A percentile compares a stretch with the other conserved stretches of the same genome.
These are phyloP conservation scores for Nemania sp. DNA, from an alignment of 2,329 filamentous ascomycete species.

Conservation along the genomic window DNA sequence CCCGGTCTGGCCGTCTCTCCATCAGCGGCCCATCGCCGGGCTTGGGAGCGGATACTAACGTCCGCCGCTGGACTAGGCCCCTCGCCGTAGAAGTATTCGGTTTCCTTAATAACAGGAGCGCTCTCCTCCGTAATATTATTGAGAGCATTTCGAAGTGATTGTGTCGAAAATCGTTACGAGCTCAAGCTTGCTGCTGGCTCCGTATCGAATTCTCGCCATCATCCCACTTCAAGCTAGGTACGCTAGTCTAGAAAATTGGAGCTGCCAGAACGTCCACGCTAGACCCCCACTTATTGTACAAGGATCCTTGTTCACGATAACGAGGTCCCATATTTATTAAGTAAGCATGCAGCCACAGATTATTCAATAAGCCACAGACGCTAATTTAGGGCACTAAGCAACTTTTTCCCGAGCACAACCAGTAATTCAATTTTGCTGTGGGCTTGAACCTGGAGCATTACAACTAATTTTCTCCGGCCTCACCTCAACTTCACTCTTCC, in stretches of 20 bases:
- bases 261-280: constrained; percentile 14
- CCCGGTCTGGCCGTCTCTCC: constrained; percentile 73
- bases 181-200: background rate
- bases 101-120: constrained; percentile 43
- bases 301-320: background rate
- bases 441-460: constrained; percentile 8
- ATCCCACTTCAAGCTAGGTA: constrained; percentile 36
- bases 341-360: constrained; percentile 8
- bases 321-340: background rate
- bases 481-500: constrained; percentile 25
- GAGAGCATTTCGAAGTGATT: constrained; percentile 49
- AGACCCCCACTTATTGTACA: constrained; percentile 17
- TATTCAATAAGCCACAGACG: constrained; percentile 15
- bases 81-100: constrained; percentile 27
- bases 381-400: constrained; percentile 45
- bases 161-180: constrained; percentile 22
- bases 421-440: constrained; percentile 37
- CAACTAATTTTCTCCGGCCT: constrained; percentile 32
- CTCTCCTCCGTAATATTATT: constrained; percentile 51
- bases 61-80: constrained; percentile 53
- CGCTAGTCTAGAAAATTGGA: constrained; percentile 25
- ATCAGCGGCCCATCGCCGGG: constrained; percentile 72
- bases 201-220: constrained; percentile 33
- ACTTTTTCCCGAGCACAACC: constrained; percentile 41
- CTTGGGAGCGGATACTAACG: constrained; percentile 67